Evolutionary conservation across 2,329 filamentous ascomycete species (phyloP), one percentile per base, ranked within the genome.

Genomic region (Penicillium paneum): DNA sequence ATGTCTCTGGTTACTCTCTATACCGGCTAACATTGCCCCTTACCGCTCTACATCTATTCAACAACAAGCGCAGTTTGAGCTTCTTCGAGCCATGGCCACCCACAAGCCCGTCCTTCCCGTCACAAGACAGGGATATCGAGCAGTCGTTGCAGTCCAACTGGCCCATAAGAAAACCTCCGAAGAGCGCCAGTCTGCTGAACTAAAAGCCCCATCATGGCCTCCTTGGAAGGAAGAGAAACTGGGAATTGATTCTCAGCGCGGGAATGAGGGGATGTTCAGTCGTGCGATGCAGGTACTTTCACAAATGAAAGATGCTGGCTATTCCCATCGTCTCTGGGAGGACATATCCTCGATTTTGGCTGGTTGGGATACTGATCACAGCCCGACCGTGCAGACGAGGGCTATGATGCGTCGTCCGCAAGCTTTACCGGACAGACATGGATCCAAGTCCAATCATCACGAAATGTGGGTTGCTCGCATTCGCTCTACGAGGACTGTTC

Each of bases 151-250:
- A 2, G 75, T 83, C n/a, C 83, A 86, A 62, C 70, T 86, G 12
- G 78, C 80, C 6, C 82, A 82, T 52, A 73, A 72, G 40, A 87
- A 87, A 66, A 84, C 82, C 1, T 35, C 61, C 0, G 69, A 73
- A 28, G 84, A 87, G 63, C 77, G 73, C 28, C 75, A 82, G 55
- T 86, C 83, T 78, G 83, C 83, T 3, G 71, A 76, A 41, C 71
- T 85, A 19, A 85, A 87, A 71, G 77, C 82, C 3, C 71, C 77
- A 8, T 83, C 81, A 8, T 87, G 84, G 84, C 84, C 84, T 13
- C 84, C 84, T 0, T 87, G 83, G 83, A 86, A 85, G 66, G 79
- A 83, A 64, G 80, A 83, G 43, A 81, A 77, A 49, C 79, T 82
- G 15, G 83, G 82, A 1, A 81, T 86, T 64, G 84, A 87, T 63